Evolutionary conservation across 305 asterid genomes (phyloP), one percentile per base, ranked within the genome.

Genomic region (Rubia tinctorum): DNA sequence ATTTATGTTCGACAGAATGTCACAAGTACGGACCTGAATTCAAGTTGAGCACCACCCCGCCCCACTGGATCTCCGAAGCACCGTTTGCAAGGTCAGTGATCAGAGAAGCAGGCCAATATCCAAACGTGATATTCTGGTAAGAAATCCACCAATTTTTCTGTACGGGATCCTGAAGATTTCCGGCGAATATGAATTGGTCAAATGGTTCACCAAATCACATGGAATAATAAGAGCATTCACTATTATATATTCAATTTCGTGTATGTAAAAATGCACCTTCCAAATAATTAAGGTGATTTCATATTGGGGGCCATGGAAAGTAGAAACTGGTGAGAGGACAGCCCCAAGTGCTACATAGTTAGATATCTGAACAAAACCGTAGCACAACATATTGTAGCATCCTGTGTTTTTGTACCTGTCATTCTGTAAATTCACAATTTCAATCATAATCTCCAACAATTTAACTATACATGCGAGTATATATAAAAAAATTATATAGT

Each of bases 341-440:
- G 25, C 51, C 43, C 69, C 69, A 65, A 65, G 47, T 65, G 49
- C 27, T 17, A 18, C 5, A 8, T 65, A 8, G 69, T 17, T 37
- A 2, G 47, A 65, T 37, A 43, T 65, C n/a, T 65, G 69, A 65
- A 65, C 49, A 65, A 65, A 65, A 39, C 69, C 69, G 2, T 42
- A 5, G 49, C 69, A 65, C 14, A 37, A 4, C 69, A 65, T 37
- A 65, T 65, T 65, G 69, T 65, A 65, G 43, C 69, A 65, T 20
- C 49, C 69, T 5, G 12, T 9, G 9, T 1, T 13, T 1, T 39
- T 39, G 27, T 65, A 65, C 14, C 49, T 51, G 18, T 65, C 69
- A 4, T 6, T 65, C 47, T 65, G 69, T 4, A 65, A 2, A 65
- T 63, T 63, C 12, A 22, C 10, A 63, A 13, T 61, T 61, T 27